Conservation (phyloP, 106 monocot species). For the Dioscorea dumetorum region DNA sequence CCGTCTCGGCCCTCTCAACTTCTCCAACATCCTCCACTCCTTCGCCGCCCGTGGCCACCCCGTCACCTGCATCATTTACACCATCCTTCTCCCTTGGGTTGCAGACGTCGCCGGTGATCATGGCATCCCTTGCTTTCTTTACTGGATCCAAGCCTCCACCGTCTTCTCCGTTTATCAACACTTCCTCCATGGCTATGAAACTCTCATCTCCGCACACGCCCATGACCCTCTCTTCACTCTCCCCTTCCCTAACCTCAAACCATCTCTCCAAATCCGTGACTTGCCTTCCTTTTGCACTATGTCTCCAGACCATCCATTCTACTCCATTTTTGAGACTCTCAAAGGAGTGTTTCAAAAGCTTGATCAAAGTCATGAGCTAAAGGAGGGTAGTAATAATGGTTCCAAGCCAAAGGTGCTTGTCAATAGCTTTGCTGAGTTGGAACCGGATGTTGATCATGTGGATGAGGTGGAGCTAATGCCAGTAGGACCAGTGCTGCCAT, state of each 20-base stretch:
- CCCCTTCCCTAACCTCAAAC: constrained; percentile 7
- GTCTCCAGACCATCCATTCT: background rate
- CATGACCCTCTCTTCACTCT: constrained; percentile 9
- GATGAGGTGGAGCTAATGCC: constrained; percentile 9
- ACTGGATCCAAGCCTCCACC: constrained; percentile 36
- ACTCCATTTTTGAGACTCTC: no score
- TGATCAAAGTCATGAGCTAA: background rate
- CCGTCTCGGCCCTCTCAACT: constrained; percentile 1
- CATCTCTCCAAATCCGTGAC: constrained; percentile 11
- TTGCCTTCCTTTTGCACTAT: constrained; percentile 15
- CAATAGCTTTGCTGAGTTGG: constrained; percentile 29
- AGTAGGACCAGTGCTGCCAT: constrained; percentile 15
- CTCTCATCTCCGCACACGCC: constrained; percentile 1
- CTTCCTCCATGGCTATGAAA: constrained; percentile 25
- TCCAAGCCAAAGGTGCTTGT: constrained; percentile 16
- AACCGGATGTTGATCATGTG: constrained; percentile 11
- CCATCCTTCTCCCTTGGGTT: constrained; percentile 19
- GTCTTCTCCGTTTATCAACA: constrained; percentile 31
- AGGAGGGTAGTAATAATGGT: no score
- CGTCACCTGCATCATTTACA: constrained; percentile 23
- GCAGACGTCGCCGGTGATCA: constrained; percentile 15
- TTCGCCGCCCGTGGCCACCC: constrained; percentile 9
- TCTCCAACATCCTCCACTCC: background rate
- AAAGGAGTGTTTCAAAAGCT: background rate
- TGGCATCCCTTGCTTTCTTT: constrained; percentile 8